Evolutionary conservation across 208 protist genomes (phyloP).

Genomic region (Acanthamoeba lenticulata): DNA sequence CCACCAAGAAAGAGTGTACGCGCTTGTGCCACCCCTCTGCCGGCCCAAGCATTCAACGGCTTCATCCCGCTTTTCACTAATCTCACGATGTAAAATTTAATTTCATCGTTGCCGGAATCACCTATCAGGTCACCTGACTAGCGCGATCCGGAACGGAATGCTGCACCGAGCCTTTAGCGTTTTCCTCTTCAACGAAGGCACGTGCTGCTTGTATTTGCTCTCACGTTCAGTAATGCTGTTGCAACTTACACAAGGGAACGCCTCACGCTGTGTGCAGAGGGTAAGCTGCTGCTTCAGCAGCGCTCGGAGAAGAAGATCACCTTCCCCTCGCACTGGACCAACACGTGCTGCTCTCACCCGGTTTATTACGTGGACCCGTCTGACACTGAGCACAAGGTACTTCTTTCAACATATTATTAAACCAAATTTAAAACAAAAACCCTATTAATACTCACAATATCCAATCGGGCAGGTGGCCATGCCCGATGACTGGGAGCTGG

Average conservation of each 20-base stretch:
- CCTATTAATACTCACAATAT: conserved; percentile 73
- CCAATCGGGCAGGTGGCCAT: conserved; percentile 69
- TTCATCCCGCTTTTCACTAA: too few species aligned
- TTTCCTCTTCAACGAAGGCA: conserved; percentile 55
- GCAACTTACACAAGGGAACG: background rate
- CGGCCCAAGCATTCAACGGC: too few species aligned
- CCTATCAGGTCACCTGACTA: conserved; percentile 78
- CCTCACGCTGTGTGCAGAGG: conserved; percentile 81
- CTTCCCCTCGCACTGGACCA: conserved; percentile 90
- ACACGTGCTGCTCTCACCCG: conserved; percentile 91
- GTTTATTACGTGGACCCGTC: conserved; percentile 75
- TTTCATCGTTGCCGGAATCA: background rate
- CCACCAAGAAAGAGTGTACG: conserved; percentile 83
- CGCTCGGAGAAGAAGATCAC: conserved; percentile 89
- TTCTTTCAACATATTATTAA: too few species aligned
- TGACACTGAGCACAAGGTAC: conserved; percentile 66
- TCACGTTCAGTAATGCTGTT: too few species aligned
- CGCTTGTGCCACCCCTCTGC: background rate
- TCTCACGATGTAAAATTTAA: conserved; percentile 41
- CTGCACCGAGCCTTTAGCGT: conserved; percentile 84
- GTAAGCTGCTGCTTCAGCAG: conserved; percentile 88
- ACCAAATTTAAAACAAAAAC: too few species aligned
- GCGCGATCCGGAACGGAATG: conserved; percentile 82
- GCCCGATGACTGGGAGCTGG: conserved; percentile 61
- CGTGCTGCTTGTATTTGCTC: background rate